Percentiles rank a stretch among this genome's conserved stretches.
These are phyloP conservation scores for Globisporangium middletonii DNA, from an alignment of 352 stramenopile species.

Conservation along the genomic window DNA sequence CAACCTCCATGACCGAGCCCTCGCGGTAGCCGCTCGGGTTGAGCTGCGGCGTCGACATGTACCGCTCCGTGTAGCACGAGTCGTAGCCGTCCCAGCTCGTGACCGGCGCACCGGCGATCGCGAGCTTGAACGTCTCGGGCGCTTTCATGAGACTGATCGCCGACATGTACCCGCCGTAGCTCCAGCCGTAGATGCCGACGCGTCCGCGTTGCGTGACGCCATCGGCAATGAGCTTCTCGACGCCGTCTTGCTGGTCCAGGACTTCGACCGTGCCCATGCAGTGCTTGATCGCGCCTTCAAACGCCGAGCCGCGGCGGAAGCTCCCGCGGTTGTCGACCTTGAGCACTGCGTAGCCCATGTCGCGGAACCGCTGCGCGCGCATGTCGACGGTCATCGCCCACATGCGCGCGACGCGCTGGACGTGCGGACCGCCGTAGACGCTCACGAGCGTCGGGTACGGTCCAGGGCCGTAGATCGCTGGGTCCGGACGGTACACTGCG, in stretches of 20 bases:
- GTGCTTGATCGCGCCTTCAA: constrained; percentile 93
- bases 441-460: constrained; percentile 95
- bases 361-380: constrained; percentile 88
- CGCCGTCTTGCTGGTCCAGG: constrained; percentile 78
- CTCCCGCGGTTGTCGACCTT: constrained; percentile 96
- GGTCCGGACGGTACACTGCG: constrained; percentile 92
- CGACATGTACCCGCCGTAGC: constrained; percentile 97
- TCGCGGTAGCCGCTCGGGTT: constrained; percentile 91
- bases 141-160: constrained; percentile 95
- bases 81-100: constrained; percentile 98
- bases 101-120: constrained; percentile 94
- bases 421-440: constrained; percentile 96
- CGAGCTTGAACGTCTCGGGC: constrained; percentile 93
- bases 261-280: constrained; percentile 91
- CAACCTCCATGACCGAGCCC: constrained; percentile 90
- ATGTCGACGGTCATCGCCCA: constrained; percentile 93
- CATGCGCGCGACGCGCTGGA: constrained; percentile 91
- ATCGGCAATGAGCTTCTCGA: constrained; percentile 73
- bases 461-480: constrained; percentile 72
- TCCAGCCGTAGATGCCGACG: constrained; percentile 97
- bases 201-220: constrained; percentile 85
- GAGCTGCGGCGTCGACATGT: constrained; percentile 94
- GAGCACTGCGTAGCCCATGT: constrained; percentile 93
- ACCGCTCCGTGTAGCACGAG: constrained; percentile 98
- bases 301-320: constrained; percentile 86